Conservation (phyloP, 352 stramenopile genomes). For the Phytophthora ramorum region DNA sequence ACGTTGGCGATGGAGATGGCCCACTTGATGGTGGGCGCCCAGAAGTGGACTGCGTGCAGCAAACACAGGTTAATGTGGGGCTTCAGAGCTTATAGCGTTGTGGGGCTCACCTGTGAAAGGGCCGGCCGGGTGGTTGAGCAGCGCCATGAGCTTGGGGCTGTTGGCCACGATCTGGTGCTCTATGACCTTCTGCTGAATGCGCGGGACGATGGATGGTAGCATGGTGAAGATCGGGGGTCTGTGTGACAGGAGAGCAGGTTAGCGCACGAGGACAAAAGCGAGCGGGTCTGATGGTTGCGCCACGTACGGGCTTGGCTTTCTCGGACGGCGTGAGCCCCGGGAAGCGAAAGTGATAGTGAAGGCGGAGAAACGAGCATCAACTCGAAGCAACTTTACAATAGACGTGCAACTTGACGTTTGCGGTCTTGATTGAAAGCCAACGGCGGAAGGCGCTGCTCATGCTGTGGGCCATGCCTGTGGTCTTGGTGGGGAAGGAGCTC, state of each 20-base stretch:
- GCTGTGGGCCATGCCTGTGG: too few relatives aligned
- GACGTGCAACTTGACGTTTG: neutral
- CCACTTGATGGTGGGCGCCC: conserved; percentile 90
- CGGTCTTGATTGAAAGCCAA: neutral
- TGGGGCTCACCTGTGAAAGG: conserved; percentile 91
- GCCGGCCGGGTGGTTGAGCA: conserved; percentile 83
- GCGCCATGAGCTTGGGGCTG: conserved; percentile 62
- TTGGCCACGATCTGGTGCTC: conserved; percentile 63
- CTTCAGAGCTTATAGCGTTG: too few relatives aligned
- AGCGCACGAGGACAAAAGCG: too few relatives aligned
- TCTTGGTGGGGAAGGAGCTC: too few relatives aligned
- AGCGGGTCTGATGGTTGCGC: too few relatives aligned
- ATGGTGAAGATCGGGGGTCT: conserved; percentile 23
- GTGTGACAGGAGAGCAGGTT: too few relatives aligned
- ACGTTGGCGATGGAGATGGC: conserved; percentile 87
- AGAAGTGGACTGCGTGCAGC: conserved; percentile 70
- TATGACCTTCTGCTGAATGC: conserved; percentile 73
- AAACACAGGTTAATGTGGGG: too few relatives aligned
- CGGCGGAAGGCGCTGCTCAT: neutral
- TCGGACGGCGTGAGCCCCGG: neutral
- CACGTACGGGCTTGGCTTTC: neutral
- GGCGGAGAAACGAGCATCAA: neutral
- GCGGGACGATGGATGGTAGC: conserved; percentile 72
- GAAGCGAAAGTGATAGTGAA: conserved; percentile 18
- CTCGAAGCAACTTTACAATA: neutral